phyloP scores from a whole-genome alignment of 2,329 filamentous ascomycete genomes.

The Colletotrichum sp. region DNA sequence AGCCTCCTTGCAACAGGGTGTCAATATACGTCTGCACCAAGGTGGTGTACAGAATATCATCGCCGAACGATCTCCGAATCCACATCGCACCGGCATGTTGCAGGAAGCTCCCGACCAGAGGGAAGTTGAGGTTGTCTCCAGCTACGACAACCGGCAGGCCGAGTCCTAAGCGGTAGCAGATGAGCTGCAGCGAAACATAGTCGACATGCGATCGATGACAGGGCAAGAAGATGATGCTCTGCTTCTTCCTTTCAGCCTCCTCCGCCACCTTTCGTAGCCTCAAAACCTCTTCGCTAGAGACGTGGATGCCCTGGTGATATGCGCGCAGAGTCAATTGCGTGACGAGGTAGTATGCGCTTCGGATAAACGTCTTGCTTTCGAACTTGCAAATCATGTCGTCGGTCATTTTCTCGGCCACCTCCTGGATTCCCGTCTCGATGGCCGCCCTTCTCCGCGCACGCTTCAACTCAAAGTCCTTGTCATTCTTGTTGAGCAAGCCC shows the following conservation, averaged over 20 bases:
- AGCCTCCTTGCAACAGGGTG: slow-evolving; percentile 86
- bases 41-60: slow-evolving; percentile 87
- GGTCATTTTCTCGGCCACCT: slow-evolving; percentile 85
- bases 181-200: slow-evolving; percentile 92
- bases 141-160: slow-evolving; percentile 90
- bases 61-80: slow-evolving; percentile 90
- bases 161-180: slow-evolving; percentile 92
- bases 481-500: slow-evolving; percentile 65
- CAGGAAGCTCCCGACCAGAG: slow-evolving; percentile 84
- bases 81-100: slow-evolving; percentile 98
- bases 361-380: slow-evolving; percentile 91
- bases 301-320: slow-evolving; percentile 97
- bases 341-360: slow-evolving; percentile 86
- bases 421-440: slow-evolving; percentile 74
- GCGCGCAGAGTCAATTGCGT: slow-evolving; percentile 90
- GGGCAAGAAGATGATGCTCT: slow-evolving; percentile 94
- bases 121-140: slow-evolving; percentile 96
- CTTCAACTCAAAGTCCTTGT: slow-evolving; percentile 58
- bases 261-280: slow-evolving; percentile 82
- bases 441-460: slow-evolving; percentile 62
- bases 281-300: slow-evolving; percentile 91
- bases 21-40: slow-evolving; percentile 98
- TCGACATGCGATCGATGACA: slow-evolving; percentile 96
- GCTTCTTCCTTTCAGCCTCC: slow-evolving; percentile 82
- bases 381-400: slow-evolving; percentile 99